Conservation (phyloP, 257 asterid genomes). For the Forsythia suspensa region DNA sequence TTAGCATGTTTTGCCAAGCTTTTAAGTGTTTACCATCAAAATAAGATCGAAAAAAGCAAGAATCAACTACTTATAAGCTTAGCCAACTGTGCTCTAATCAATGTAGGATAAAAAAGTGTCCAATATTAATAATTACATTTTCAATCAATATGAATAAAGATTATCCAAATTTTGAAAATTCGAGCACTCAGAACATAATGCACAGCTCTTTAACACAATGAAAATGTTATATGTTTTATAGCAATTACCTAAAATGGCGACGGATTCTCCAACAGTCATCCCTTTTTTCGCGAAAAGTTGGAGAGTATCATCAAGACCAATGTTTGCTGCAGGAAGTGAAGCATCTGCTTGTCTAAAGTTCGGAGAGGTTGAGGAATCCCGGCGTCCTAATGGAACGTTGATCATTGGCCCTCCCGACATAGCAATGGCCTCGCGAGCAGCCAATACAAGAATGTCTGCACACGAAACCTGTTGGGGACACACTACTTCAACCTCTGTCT, state of each 20-base stretch:
- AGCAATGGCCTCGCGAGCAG: constrained; percentile 53
- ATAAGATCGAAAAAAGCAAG: too few relatives aligned
- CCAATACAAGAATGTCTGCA: constrained; percentile 51
- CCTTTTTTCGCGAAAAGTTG: constrained; percentile 32
- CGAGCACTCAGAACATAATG: neutral
- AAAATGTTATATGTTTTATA: too few relatives aligned
- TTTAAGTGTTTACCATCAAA: too few relatives aligned
- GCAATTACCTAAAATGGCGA: constrained; percentile 51
- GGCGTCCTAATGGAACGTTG: constrained; percentile 50
- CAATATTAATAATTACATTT: too few relatives aligned
- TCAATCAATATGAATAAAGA: neutral
- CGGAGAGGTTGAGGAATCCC: constrained; percentile 37
- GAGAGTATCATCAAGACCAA: constrained; percentile 39
- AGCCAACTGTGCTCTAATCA: too few relatives aligned
- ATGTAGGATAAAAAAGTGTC: too few relatives aligned
- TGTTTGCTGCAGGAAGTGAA: constrained; percentile 38
- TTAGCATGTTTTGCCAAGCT: too few relatives aligned
- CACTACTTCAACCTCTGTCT: constrained; percentile 39
- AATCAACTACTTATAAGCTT: too few relatives aligned
- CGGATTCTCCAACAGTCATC: constrained; percentile 50
- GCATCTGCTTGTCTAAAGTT: constrained; percentile 21
- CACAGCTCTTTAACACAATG: neutral
- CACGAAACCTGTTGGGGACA: constrained; percentile 59
- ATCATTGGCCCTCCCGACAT: constrained; percentile 53
- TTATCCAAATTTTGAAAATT: neutral